Evolutionary conservation across 768 basidiomycete genomes (phyloP).

Genomic region (Boletus reticuloceps): DNA sequence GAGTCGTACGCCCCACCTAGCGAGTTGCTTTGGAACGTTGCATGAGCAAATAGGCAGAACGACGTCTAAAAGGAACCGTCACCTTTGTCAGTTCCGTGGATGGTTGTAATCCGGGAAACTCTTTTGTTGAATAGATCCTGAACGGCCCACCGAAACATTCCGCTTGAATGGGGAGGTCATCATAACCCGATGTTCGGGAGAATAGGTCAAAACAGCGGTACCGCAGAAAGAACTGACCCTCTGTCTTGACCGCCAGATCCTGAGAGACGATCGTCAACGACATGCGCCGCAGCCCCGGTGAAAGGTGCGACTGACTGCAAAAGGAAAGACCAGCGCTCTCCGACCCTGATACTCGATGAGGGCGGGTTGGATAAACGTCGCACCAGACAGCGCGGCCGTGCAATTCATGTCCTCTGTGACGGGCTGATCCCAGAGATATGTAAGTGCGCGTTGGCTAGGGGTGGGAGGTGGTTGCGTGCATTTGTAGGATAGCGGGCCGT

Average conservation of each 20-base stretch:
- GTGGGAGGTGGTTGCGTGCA: conserved; percentile 8
- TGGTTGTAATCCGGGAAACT: conserved; percentile 67
- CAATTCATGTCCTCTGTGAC: conserved; percentile 43
- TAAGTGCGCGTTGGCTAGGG: conserved; percentile 38
- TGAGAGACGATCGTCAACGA: conserved; percentile 24
- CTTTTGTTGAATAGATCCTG: conserved; percentile 69
- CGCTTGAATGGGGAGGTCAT: conserved; percentile 48
- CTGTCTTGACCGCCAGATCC: conserved; percentile 67
- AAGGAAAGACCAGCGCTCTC: conserved; percentile 59
- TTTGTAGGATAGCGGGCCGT: conserved; percentile 3
- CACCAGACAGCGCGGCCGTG: conserved; percentile 57
- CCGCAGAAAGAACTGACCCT: conserved; percentile 67
- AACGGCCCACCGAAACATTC: conserved; percentile 67
- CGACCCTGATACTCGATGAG: conserved; percentile 52
- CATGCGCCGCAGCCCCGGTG: neutral
- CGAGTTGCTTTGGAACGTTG: conserved; percentile 28
- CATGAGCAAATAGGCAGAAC: neutral
- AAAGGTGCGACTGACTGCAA: conserved; percentile 43
- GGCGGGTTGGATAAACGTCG: conserved; percentile 57
- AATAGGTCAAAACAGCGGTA: conserved; percentile 69
- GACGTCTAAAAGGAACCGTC: neutral
- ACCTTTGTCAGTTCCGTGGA: conserved; percentile 71
- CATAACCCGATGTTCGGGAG: conserved; percentile 31
- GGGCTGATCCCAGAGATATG: conserved; percentile 39
- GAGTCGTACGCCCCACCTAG: conserved; percentile 33